Conservation (phyloP, 1,284 basidiomycete genomes). For the Ganoderma leucocontextum region DNA sequence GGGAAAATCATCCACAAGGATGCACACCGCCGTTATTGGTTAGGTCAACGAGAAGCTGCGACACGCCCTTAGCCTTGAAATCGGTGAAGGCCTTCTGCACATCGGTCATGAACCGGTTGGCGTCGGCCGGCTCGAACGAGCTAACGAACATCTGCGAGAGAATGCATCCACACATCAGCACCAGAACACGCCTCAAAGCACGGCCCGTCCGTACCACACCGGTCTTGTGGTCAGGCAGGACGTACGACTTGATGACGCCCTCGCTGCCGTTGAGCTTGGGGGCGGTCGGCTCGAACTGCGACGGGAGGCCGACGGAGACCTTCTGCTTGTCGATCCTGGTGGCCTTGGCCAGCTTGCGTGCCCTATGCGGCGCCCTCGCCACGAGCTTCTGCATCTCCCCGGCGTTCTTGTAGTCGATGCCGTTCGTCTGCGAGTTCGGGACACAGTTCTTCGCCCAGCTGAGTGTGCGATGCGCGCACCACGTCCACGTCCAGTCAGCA, state of each 20-base stretch:
- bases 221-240: constrained; percentile 64
- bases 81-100: constrained; percentile 53
- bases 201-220: constrained; percentile 54
- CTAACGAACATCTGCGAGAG: constrained; percentile 63
- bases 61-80: constrained; percentile 58
- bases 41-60: constrained; percentile 63
- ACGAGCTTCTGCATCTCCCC: constrained; percentile 8
- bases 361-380: constrained; percentile 20
- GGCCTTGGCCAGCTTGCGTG: constrained; percentile 45
- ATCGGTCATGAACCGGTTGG: constrained; percentile 62
- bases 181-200: not conserved
- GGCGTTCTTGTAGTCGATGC: constrained; percentile 53
- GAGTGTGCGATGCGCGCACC: constrained; percentile 1
- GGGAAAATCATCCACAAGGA: not conserved
- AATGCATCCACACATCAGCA: not conserved
- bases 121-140: constrained; percentile 59
- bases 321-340: constrained; percentile 52
- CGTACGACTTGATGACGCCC: constrained; percentile 66
- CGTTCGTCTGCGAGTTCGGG: constrained; percentile 61
- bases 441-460: constrained; percentile 72
- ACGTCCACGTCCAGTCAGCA: not conserved
- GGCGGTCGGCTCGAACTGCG: constrained; percentile 56
- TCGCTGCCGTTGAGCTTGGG: constrained; percentile 54
- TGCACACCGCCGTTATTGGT: constrained; percentile 65
- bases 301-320: constrained; percentile 56